Evolutionary conservation across 2,329 filamentous ascomycete genomes (phyloP).

Genomic region (Elsinoe necatrix): DNA sequence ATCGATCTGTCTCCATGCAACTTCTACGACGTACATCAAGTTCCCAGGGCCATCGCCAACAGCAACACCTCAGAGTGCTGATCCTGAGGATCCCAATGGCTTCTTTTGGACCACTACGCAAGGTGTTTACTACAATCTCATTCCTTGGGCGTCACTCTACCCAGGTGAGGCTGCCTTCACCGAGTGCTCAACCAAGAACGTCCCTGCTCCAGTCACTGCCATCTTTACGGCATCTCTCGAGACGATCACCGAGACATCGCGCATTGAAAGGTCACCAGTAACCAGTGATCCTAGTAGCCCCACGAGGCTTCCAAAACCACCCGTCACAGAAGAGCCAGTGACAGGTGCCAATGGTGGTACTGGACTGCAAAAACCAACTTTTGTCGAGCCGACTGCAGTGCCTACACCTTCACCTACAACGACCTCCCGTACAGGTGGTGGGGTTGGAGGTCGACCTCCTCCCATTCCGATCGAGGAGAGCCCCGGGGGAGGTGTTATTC

Average conservation of each 20-base stretch:
- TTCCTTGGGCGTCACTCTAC: neutral
- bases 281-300: neutral
- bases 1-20: neutral
- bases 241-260: conserved; percentile 1
- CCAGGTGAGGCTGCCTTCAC: conserved; percentile 1
- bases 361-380: neutral
- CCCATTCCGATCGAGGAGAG: conserved; percentile 42
- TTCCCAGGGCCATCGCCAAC: neutral
- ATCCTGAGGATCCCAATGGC: neutral
- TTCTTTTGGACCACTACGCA: neutral
- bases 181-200: neutral
- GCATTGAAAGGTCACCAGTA: neutral
- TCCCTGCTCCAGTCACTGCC: neutral
- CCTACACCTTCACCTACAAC: neutral
- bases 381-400: neutral
- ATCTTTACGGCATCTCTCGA: neutral
- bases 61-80: neutral
- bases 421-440: conserved; percentile 41
- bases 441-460: conserved; percentile 46
- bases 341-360: neutral
- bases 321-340: neutral
- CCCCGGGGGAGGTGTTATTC: conserved; percentile 45
- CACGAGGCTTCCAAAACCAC: neutral
- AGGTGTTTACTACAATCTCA: neutral
- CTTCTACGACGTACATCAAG: neutral